Evolutionary conservation across 768 basidiomycete genomes (phyloP), one percentile per base, ranked within the genome.

Genomic region (Daedaleopsis sinensis): DNA sequence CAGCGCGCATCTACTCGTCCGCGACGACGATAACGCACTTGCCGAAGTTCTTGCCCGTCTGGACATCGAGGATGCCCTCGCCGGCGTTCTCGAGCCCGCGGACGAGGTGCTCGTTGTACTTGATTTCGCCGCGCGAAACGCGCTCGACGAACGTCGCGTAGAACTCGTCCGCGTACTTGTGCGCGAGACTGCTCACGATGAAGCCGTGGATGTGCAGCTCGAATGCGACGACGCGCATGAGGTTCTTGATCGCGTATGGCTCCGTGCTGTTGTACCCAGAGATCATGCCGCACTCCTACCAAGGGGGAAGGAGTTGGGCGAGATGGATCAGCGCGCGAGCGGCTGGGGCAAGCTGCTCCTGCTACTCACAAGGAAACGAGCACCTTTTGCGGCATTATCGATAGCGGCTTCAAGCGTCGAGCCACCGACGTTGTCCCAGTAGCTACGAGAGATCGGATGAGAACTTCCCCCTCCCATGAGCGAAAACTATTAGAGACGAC

Each of bases 1-100:
- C 37, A 38, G 7, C 15, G 18, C 39, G 18, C 5, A 42, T 42
- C 18, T 42, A 72, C 38, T 72, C 66, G 36, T 73, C 58, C 19
- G 66, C 70, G 9, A 76, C 70, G 15, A 71, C 53, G 37, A 79
- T 64, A 27, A 79, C 75, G 35, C 66, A 70, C 69, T 80, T 80
- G 5, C 71, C 77, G 5, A 64, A 70, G 63, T 77, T 73, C 23
- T 50, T 62, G 4, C 78, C 78, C 38, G 62, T 69, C 70, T 74
- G 72, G 42, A 78, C 69, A 23, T 72, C 72, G 11, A 68, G 12
- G 47, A 80, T 65, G 47, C 74, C 77, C 59, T 78, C 61, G 1
- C 74, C 74, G 3, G 69, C 72, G 37, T 70, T 61, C 58, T 76
- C 69, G 13, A 80, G 66, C 11, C 78, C 74, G 52, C 66, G 55